A percentile compares a stretch with the other conserved stretches of the same genome.
Evolutionary conservation across 2,329 filamentous ascomycete species (phyloP).

Genomic region (Trichoderma sp.): DNA sequence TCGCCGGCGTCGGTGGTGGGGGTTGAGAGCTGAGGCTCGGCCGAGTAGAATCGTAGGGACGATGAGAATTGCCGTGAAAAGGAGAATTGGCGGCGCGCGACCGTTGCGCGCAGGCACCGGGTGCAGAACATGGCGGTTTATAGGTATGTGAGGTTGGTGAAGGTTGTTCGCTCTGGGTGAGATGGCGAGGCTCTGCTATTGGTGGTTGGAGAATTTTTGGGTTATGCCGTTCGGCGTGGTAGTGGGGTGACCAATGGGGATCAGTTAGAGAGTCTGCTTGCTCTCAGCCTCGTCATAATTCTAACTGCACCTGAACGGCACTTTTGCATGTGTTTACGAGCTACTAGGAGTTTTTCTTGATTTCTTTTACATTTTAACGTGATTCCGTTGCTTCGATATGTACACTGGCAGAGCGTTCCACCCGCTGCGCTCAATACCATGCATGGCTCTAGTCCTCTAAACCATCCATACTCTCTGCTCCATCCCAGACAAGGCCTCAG

Average conservation of each 20-base stretch:
- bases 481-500: slow-evolving; percentile 5
- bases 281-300: slow-evolving; percentile 33
- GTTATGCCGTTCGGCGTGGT: slow-evolving; percentile 25
- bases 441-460: slow-evolving; percentile 9
- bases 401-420: slow-evolving; percentile 38
- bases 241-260: slow-evolving; percentile 34
- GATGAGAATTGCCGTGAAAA: slow-evolving; percentile 46
- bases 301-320: neutral
- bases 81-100: slow-evolving; percentile 36
- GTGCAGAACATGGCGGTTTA: slow-evolving; percentile 44
- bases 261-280: slow-evolving; percentile 24
- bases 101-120: slow-evolving; percentile 52
- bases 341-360: neutral
- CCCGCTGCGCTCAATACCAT: slow-evolving; percentile 29
- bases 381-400: slow-evolving; percentile 38
- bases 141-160: slow-evolving; percentile 30
- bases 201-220: slow-evolving; percentile 34
- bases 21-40: slow-evolving; percentile 43
- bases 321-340: neutral
- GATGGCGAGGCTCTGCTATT: slow-evolving; percentile 29
- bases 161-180: slow-evolving; percentile 30
- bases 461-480: slow-evolving; percentile 15
- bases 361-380: slow-evolving; percentile 26
- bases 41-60: slow-evolving; percentile 39
- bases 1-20: slow-evolving; percentile 39